A percentile compares a stretch with the other conserved stretches of the same genome.
These are phyloP conservation scores for Buxus sempervirens DNA, from an alignment of 164 flowering plant genomes.

Conservation along the genomic window DNA sequence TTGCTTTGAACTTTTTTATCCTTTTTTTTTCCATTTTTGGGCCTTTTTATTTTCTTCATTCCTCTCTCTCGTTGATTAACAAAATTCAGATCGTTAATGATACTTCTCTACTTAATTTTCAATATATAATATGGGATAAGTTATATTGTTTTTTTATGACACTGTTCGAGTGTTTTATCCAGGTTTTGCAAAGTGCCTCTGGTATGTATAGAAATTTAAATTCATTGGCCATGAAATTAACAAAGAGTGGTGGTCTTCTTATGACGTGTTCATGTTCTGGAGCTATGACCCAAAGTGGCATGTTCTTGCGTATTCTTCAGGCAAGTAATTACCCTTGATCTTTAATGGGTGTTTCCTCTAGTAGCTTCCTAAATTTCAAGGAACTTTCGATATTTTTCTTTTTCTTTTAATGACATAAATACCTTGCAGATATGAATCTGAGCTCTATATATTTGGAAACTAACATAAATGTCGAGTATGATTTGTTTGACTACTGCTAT, in stretches of 20 bases:
- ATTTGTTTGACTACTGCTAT: no score
- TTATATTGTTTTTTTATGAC: conserved; percentile 2
- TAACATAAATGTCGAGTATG: no score
- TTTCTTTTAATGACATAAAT: background rate
- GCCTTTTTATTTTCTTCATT: no score
- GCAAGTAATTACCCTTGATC: conserved; percentile 33
- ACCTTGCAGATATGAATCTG: background rate
- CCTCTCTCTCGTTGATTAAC: no score
- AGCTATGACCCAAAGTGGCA: conserved; percentile 97
- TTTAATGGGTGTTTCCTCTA: background rate
- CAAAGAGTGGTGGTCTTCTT: conserved; percentile 82
- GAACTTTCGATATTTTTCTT: background rate
- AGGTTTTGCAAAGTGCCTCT: conserved; percentile 78
- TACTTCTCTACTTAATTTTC: background rate
- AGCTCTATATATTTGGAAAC: no score
- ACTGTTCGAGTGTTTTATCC: conserved; percentile 14
- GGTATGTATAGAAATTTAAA: conserved; percentile 93
- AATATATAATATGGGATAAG: background rate
- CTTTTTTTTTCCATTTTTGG: no score
- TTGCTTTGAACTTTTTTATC: no score
- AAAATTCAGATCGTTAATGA: background rate
- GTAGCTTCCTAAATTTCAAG: background rate
- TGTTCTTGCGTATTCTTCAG: conserved; percentile 72
- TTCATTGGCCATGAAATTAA: conserved; percentile 77
- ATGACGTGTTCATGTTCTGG: conserved; percentile 99